phyloP scores from a whole-genome alignment of 73 alveolate genomes.

The Tetrahymena malaccensis region DNA sequence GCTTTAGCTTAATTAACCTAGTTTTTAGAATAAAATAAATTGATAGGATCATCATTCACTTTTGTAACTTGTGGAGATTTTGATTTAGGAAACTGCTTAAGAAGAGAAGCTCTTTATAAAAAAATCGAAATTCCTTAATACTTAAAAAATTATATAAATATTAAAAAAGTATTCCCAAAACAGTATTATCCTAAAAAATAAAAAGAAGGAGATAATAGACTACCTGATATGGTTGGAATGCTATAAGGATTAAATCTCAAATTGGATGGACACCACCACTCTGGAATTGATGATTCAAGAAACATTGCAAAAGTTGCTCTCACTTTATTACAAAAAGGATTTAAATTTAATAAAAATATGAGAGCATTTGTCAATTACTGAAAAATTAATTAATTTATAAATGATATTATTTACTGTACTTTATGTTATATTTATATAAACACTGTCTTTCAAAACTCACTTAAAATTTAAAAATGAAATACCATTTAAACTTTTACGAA shows the following conservation, averaged over 20 bases:
- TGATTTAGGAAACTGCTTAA: background rate
- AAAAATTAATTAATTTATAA: background rate
- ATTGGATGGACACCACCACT: constrained; percentile 68
- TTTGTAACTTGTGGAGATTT: background rate
- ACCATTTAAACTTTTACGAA: no score
- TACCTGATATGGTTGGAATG: constrained; percentile 62
- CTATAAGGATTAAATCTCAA: constrained; percentile 40
- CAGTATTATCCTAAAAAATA: background rate
- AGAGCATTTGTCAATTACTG: background rate
- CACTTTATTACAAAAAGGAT: background rate
- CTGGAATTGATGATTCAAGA: constrained; percentile 72
- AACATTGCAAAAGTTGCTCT: constrained; percentile 48
- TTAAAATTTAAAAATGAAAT: no score
- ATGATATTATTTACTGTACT: no score
- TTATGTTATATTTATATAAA: no score
- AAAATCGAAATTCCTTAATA: background rate
- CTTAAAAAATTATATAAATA: background rate
- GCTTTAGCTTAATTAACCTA: constrained; percentile 42
- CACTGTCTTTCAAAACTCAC: background rate
- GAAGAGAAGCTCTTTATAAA: background rate
- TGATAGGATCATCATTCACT: background rate
- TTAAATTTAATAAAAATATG: constrained; percentile 18
- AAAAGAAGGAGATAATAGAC: background rate
- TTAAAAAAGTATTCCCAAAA: background rate
- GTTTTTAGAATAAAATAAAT: constrained; percentile 15